Evolutionary conservation across 108 stramenopile species (phyloP), one percentile per base, ranked within the genome.

Genomic region (Aurantiochytrium sp.): DNA sequence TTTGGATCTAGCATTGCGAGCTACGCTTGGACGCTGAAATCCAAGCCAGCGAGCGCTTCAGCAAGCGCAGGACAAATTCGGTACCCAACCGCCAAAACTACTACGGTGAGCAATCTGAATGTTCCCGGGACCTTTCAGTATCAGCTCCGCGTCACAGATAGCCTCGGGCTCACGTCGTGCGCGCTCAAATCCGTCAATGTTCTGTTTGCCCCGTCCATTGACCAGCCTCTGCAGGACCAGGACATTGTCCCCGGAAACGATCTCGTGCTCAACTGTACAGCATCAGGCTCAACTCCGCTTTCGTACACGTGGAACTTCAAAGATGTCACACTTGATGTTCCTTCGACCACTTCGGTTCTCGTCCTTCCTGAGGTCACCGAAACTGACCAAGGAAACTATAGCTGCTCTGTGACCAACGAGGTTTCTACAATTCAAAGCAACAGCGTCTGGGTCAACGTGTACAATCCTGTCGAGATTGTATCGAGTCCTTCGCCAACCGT

Each of bases 351-450:
- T 12, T 28, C 64, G 10, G 64, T 53, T 83, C 76, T 83, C n/a
- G 51, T 47, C n/a, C 51, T 53, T 45, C n/a, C 76, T 19, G 28
- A 53, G 6, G 76, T 83, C 2, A 23, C 49, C 6, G 76, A 83
- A 83, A 83, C 76, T 6, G 76, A 83, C 51, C 76, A 83, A 83
- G 76, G 76, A 12, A 83, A 83, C 76, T 83, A 83, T 83, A 6
- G 5, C 16, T 83, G 76, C 51, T 25, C 51, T 83, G 76, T 53
- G 23, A 12, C 6, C 18, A 83, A 83, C 28, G 25, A 83, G 12
- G 76, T 83, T 53, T 12, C 49, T 0, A 16, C 51, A 16, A 45
- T 53, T 18, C 19, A 23, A 18, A 83, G 76, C 51, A 83, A 83
- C 76, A 53, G 23, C 3, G 76, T 45, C 8, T 53, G 6, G 14